Conservation (phyloP, 1,139 yeast genomes). For the Debaryomyces fabryi region DNA sequence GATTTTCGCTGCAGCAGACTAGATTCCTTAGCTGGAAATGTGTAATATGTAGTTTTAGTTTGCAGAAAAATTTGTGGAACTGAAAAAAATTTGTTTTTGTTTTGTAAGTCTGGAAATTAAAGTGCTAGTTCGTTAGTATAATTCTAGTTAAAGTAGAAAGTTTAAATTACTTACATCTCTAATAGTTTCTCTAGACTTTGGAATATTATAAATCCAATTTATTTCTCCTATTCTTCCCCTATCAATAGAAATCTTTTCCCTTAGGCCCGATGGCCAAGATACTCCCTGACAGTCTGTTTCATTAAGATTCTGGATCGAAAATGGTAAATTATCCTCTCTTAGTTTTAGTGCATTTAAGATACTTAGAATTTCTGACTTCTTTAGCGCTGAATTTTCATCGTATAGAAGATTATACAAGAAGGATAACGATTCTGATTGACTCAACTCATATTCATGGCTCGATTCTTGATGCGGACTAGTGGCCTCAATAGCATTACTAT, state of each 20-base stretch:
- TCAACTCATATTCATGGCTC: slow-evolving; percentile 41
- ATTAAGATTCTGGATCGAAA: slow-evolving; percentile 20
- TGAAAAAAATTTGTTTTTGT: slow-evolving; percentile 37
- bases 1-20: slow-evolving; percentile 45
- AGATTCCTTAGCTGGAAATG: slow-evolving; percentile 62
- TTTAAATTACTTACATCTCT: slow-evolving; percentile 31
- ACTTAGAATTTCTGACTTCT: slow-evolving; percentile 40
- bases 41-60: slow-evolving; percentile 51
- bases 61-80: slow-evolving; percentile 46
- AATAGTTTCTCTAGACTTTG: slow-evolving; percentile 36
- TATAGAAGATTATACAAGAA: slow-evolving; percentile 44
- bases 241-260: slow-evolving; percentile 35
- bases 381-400: slow-evolving; percentile 37
- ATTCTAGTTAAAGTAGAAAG: background rate
- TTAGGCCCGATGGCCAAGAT: slow-evolving; percentile 36
- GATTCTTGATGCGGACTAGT: background rate
- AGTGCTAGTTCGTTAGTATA: slow-evolving; percentile 27
- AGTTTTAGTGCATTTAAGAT: slow-evolving; percentile 39
- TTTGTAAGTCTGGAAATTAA: slow-evolving; percentile 24
- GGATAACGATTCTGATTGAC: slow-evolving; percentile 44
- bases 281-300: slow-evolving; percentile 41
- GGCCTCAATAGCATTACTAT: background rate
- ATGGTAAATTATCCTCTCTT: slow-evolving; percentile 40
- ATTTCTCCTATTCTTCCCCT: slow-evolving; percentile 37
- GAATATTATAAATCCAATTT: slow-evolving; percentile 45